Evolutionary conservation across 352 stramenopile genomes (phyloP), one percentile per base, ranked within the genome.

Genomic region (Phytophthora pluvialis): DNA sequence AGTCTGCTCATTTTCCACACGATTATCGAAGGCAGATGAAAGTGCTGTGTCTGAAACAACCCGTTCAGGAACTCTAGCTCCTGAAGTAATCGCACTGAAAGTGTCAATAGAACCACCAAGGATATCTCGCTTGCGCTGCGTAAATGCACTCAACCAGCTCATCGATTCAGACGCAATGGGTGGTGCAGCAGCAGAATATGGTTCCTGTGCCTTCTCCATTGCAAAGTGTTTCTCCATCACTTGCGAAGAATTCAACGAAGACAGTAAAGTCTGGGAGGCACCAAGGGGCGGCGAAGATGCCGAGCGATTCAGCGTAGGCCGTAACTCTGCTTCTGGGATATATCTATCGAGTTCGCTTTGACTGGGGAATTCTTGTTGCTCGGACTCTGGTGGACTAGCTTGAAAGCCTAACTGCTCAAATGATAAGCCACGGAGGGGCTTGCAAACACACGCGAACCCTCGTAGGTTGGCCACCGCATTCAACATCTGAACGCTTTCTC

Each of bases 111-210:
- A 60, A 47, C 51, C 65, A 29, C 77, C 65, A 15, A 91, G 72
- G 28, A 93, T 93, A 32, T 88, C 73, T 42, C 73, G 68, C 61
- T 91, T 91, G 6, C 83, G 78, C 58, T 91, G 78, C 25, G 74
- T 75, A 62, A 90, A 93, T 0, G 68, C 58, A 38, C 83, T 76
- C 4, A 93, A 60, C 85, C 85, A 93, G 16, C 57, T 81, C 61
- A 88, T 81, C 9, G 81, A 70, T 36, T 89, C 78, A 2, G 81
- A 82, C 6, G 66, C 47, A 5, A 18, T 8, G 11, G 11, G 6
- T 26, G 2, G 6, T 26, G 2, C 36, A 26, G 15, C 12, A 10
- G 28, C 38, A 59, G 28, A 50, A 49, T n/a, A 28, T 18, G 31
- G 6, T 35, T 28, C 15, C 28, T 39, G 15, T 25, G 11, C 18